A percentile compares a stretch with the other conserved stretches of the same genome.
Conservation (phyloP, 192 early-diverging fungal genomes). For the Helicostylum pulchrum region DNA sequence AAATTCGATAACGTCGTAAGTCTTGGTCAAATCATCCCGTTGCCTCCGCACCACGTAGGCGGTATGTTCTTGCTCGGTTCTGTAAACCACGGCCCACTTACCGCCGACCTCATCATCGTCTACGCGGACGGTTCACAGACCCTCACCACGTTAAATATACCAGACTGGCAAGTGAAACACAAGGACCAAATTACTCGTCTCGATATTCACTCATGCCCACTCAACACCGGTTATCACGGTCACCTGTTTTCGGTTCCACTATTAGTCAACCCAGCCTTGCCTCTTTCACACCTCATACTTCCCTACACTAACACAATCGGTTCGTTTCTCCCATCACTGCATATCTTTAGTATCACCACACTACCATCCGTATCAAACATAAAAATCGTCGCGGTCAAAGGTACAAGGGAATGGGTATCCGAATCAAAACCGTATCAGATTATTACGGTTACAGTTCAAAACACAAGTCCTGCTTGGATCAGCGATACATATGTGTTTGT, state of each 20-base stretch:
- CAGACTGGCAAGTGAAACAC: conserved; percentile 22
- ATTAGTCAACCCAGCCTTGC: conserved; percentile 9
- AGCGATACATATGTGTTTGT: background rate
- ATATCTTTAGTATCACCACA: conserved; percentile 21
- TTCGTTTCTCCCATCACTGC: conserved; percentile 6
- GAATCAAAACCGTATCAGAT: conserved; percentile 3
- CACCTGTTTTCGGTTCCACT: conserved; percentile 17
- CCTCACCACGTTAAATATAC: conserved; percentile 10
- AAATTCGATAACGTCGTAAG: conserved; percentile 11
- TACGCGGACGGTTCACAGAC: conserved; percentile 18
- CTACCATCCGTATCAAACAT: background rate
- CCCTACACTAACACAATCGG: conserved; percentile 7
- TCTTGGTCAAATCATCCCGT: background rate
- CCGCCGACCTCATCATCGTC: background rate
- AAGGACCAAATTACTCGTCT: conserved; percentile 10
- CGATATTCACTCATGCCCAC: background rate
- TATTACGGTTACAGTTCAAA: conserved; percentile 2
- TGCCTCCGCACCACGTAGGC: background rate
- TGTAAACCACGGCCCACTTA: conserved; percentile 9
- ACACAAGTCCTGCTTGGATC: conserved; percentile 12
- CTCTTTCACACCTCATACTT: conserved; percentile 11
- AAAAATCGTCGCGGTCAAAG: conserved; percentile 1
- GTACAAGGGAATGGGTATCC: no score
- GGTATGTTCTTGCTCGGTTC: conserved; percentile 19
- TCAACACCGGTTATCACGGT: background rate